phyloP scores from a whole-genome alignment of 78 protist genomes.

The Dictyostelium firmibasis region DNA sequence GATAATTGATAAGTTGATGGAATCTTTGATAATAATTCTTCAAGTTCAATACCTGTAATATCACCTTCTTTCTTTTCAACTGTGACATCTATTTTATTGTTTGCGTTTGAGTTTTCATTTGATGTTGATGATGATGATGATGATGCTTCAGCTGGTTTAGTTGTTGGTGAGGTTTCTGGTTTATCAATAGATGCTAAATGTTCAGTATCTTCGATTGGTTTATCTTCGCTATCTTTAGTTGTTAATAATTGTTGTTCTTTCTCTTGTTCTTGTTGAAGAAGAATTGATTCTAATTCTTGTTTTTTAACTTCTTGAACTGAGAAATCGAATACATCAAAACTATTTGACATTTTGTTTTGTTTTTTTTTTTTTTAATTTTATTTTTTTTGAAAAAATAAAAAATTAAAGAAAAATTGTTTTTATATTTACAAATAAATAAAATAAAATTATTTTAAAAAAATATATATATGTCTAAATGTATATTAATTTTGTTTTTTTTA shows the following conservation, averaged over 20 bases:
- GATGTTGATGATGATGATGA: neutral
- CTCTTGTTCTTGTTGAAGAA: conserved; percentile 4
- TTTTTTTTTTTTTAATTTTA: neutral
- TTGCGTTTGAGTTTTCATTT: neutral
- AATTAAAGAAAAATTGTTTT: neutral
- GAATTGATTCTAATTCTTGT: conserved; percentile 19
- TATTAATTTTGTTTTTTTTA: too few relatives aligned
- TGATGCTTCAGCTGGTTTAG: neutral
- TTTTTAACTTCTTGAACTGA: conserved; percentile 40
- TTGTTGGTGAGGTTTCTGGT: neutral
- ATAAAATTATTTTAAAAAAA: too few relatives aligned
- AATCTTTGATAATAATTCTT: conserved; percentile 55
- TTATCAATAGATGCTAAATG: neutral
- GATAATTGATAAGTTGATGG: conserved; percentile 39
- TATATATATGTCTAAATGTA: too few relatives aligned
- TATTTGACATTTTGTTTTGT: neutral
- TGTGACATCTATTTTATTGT: neutral
- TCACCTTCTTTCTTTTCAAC: conserved; percentile 21
- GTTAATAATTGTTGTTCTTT: neutral
- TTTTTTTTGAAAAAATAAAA: neutral
- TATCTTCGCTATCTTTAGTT: neutral
- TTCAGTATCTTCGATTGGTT: neutral
- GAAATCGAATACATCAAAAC: conserved; percentile 29
- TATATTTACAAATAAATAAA: neutral
- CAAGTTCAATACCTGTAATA: conserved; percentile 47